A percentile compares a stretch with the other conserved stretches of the same genome.
Evolutionary conservation across 1,284 basidiomycete species (phyloP).

Genomic region (Peniophora sp.): DNA sequence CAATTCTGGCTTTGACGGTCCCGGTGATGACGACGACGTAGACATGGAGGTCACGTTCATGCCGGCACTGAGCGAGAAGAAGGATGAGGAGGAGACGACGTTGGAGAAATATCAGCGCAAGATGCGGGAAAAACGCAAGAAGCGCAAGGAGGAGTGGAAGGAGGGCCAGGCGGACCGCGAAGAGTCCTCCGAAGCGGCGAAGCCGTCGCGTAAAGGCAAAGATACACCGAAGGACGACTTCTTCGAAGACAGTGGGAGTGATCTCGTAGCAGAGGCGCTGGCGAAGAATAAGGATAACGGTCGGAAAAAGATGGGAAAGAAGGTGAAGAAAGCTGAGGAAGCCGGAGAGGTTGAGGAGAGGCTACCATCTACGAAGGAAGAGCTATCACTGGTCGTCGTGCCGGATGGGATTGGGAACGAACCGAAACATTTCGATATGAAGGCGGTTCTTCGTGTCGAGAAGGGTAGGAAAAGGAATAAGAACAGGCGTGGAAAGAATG

Average conservation of each 20-base stretch:
- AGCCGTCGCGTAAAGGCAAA: background rate
- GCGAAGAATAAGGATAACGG: slow-evolving; percentile 22
- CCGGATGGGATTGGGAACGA: slow-evolving; percentile 48
- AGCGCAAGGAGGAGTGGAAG: slow-evolving; percentile 63
- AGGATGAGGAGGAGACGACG: slow-evolving; percentile 69
- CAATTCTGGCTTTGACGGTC: slow-evolving; percentile 20
- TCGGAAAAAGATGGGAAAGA: slow-evolving; percentile 18
- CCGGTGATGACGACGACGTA: slow-evolving; percentile 40
- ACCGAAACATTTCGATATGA: slow-evolving; percentile 85
- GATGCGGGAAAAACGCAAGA: slow-evolving; percentile 79
- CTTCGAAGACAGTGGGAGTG: slow-evolving; percentile 49
- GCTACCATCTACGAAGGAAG: slow-evolving; percentile 41
- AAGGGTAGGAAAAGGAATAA: slow-evolving; percentile 48
- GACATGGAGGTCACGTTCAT: slow-evolving; percentile 94
- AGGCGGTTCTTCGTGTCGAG: slow-evolving; percentile 83
- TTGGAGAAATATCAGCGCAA: slow-evolving; percentile 81
- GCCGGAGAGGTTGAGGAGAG: slow-evolving; percentile 10
- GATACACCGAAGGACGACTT: slow-evolving; percentile 54
- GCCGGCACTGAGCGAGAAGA: slow-evolving; percentile 62
- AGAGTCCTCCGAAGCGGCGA: slow-evolving; percentile 15
- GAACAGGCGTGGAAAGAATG: slow-evolving; percentile 39
- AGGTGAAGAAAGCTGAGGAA: slow-evolving; percentile 9
- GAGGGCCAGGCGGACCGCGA: slow-evolving; percentile 19
- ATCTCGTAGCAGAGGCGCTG: slow-evolving; percentile 27
- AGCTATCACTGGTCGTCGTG: slow-evolving; percentile 57